A percentile compares a stretch with the other conserved stretches of the same genome.
phyloP scores from a whole-genome alignment of 140 eudicot genomes.

The Bidens hawaiensis region DNA sequence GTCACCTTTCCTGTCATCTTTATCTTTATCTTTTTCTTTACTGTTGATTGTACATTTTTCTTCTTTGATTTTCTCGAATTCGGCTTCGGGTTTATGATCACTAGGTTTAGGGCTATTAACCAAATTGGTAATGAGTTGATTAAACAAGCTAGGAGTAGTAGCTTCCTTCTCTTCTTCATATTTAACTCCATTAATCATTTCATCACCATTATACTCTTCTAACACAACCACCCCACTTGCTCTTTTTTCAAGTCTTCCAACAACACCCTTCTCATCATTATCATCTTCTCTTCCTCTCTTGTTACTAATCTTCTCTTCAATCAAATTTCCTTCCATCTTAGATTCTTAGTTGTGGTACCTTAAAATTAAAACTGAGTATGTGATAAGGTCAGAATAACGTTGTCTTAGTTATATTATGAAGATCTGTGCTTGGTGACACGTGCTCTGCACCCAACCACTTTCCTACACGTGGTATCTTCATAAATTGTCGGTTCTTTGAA shows the following conservation, averaged over 20 bases:
- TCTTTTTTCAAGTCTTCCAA: conserved; percentile 21
- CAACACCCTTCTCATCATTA: neutral
- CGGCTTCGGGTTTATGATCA: neutral
- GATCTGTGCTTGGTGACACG: conserved; percentile 30
- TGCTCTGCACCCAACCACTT: conserved; percentile 13
- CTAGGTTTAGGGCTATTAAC: conserved; percentile 20
- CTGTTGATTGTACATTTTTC: conserved; percentile 17
- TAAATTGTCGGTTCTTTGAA: conserved; percentile 18
- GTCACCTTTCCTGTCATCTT: neutral
- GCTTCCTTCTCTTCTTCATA: conserved; percentile 28
- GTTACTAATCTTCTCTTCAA: conserved; percentile 10
- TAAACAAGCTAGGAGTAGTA: conserved; percentile 11
- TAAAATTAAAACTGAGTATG: no score
- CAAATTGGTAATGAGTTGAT: conserved; percentile 27
- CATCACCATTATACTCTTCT: conserved; percentile 16
- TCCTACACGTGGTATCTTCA: conserved; percentile 13
- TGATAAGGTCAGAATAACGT: neutral
- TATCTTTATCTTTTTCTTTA: no score
- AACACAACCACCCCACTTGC: conserved; percentile 18
- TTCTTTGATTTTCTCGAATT: neutral
- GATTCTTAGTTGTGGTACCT: no score
- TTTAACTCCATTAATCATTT: conserved; percentile 33
- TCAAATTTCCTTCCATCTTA: conserved; percentile 34
- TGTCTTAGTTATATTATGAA: neutral
- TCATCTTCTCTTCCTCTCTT: conserved; percentile 20